phyloP scores from a whole-genome alignment of 345 rosid genomes.

The Eucalyptus tenuipes region DNA sequence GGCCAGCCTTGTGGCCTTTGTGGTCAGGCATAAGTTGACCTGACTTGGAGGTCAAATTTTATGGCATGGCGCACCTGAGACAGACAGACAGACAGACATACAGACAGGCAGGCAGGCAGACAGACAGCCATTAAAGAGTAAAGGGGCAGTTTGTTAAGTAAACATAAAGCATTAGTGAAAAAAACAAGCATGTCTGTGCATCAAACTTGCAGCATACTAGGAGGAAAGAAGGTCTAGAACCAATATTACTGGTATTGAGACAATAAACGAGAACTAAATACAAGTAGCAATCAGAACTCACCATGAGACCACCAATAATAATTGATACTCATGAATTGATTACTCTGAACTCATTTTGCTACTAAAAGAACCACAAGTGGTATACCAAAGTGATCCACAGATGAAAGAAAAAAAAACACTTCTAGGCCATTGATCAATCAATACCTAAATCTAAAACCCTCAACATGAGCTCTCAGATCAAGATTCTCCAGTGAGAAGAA shows the following conservation, averaged over 20 bases:
- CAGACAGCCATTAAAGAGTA: neutral
- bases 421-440: neutral
- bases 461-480: neutral
- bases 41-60: neutral
- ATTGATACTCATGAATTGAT: neutral
- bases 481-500: neutral
- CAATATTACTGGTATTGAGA: neutral
- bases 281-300: neutral
- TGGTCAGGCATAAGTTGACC: neutral
- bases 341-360: neutral
- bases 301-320: neutral
- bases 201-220: neutral
- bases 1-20: neutral
- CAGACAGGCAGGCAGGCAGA: neutral
- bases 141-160: neutral
- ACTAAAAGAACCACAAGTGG: neutral
- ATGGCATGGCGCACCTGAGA: neutral
- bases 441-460: neutral
- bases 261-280: neutral
- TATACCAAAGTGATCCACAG: neutral
- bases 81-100: neutral
- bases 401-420: neutral
- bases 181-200: neutral
- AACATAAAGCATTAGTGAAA: neutral
- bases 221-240: neutral